These are phyloP conservation scores for Zopfochytrium polystomum DNA, from an alignment of 371 early-diverging fungal species.

Conservation along the genomic window DNA sequence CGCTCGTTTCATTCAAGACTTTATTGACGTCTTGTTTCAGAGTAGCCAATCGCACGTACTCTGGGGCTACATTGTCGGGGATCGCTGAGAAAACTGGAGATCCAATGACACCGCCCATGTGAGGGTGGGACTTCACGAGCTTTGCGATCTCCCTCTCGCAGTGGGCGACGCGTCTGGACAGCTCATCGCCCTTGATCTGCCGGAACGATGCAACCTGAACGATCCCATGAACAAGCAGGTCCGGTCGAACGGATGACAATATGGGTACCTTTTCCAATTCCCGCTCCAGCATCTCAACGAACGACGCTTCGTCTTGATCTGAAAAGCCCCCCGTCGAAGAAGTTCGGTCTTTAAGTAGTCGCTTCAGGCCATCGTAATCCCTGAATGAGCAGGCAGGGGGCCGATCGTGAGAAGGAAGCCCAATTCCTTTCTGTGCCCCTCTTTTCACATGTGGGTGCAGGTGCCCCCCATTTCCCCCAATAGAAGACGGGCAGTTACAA, in stretches of 20 bases:
- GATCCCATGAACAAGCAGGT: no score
- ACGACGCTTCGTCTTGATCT: constrained; percentile 81
- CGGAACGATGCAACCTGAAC: constrained; percentile 82
- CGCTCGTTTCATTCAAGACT: constrained; percentile 84
- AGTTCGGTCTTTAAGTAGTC: constrained; percentile 65
- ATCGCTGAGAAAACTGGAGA: constrained; percentile 32
- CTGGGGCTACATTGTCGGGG: constrained; percentile 55
- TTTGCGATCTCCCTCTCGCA: constrained; percentile 68
- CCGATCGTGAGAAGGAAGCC: background rate
- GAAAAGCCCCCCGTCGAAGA: constrained; percentile 54
- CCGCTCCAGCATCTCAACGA: constrained; percentile 80
- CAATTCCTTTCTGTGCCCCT: background rate
- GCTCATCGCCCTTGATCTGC: constrained; percentile 83
- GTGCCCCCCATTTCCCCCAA: no score
- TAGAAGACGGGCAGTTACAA: no score
- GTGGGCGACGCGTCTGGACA: constrained; percentile 73
- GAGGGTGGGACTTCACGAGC: constrained; percentile 51
- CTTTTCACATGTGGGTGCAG: no score
- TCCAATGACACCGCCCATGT: constrained; percentile 4
- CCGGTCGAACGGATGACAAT: constrained; percentile 1
- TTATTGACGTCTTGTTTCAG: constrained; percentile 75
- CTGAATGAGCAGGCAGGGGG: constrained; percentile 25
- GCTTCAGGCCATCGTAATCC: constrained; percentile 88
- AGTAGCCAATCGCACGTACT: constrained; percentile 48
- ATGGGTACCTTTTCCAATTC: constrained; percentile 85